Evolutionary conservation across 1,284 basidiomycete genomes (phyloP), one percentile per base, ranked within the genome.

Genomic region (Austroboletus sp.): DNA sequence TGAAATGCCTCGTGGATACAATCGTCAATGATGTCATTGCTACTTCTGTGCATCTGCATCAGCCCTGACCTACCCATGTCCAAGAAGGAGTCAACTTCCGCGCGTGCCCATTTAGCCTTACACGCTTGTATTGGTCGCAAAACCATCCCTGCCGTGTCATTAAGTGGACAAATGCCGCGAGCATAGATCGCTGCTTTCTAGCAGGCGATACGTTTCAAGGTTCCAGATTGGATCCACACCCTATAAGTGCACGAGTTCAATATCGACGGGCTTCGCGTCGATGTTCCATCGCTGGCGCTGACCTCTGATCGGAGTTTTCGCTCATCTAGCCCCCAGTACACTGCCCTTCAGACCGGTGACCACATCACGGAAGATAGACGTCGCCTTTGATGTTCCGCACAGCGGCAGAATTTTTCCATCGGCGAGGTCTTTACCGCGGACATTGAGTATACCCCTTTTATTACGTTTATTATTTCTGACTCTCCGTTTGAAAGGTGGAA

Each of bases 391-490:
- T 21, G 2, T 90, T 92, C 62, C 83, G 80, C 55, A 67, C 66
- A 29, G 75, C 75, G 17, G 82, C 85, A 0, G 85, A 84, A 1
- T 30, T 92, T 89, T 67, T 88, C 85, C 51, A 85, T 89, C 42
- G 89, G 89, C 27, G 88, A 91, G 66, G 84, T 91, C 16, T 81
- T 79, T 53, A 76, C 74, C 23, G 60, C 69, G 38, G 73, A 80
- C 42, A 70, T 85, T 26, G 63, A 67, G 66, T 85, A 66, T 40
- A 60, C 2, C 8, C 19, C n/a, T n/a, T 27, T 32, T 10, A 31
- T 13, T 4, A 17, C 4, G 1, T 19, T 19, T 50, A 13, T 46
- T 45, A 39, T 50, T 19, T 44, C 33, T 53, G 40, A 44, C 35
- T n/a, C 42, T 35, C 16, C 46, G 31, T 15, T 48, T 70, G 63